Conservation (phyloP, 2,329 filamentous ascomycete species). For the Pseudogymnoascus sp. region DNA sequence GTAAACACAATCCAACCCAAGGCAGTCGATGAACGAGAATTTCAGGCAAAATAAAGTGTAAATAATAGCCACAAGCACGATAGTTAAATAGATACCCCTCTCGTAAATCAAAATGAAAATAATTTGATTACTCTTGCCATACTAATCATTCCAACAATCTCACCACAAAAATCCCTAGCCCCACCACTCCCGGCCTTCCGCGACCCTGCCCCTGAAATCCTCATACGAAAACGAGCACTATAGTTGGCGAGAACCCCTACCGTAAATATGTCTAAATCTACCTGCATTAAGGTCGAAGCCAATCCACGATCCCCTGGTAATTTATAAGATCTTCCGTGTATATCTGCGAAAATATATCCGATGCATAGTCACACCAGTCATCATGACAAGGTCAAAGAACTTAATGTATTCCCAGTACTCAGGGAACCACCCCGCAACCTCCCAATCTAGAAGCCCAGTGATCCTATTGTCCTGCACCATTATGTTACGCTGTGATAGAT, state of each 20-base stretch:
- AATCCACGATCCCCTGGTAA: too few species aligned
- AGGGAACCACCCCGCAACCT: slow-evolving; percentile 12
- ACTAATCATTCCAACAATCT: not conserved
- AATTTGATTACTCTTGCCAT: too few species aligned
- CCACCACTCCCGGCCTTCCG: not conserved
- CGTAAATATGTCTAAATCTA: too few species aligned
- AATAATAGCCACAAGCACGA: too few species aligned
- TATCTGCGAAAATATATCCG: too few species aligned
- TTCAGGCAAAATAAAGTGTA: too few species aligned
- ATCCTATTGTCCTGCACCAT: slow-evolving; percentile 12
- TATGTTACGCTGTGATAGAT: slow-evolving; percentile 11
- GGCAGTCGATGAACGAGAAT: too few species aligned
- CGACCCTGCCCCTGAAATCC: not conserved
- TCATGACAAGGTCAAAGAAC: not conserved
- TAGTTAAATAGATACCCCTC: not conserved
- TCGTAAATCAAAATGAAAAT: too few species aligned
- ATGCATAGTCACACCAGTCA: not conserved
- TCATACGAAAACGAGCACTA: not conserved
- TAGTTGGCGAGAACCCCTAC: not conserved
- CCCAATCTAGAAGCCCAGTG: slow-evolving; percentile 14
- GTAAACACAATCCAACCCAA: too few species aligned
- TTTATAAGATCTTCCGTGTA: too few species aligned
- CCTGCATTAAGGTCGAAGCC: too few species aligned
- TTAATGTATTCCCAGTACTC: slow-evolving; percentile 15
- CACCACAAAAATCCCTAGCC: not conserved